A percentile compares a stretch with the other conserved stretches of the same genome.
Conservation (phyloP, 805 yeast species). For the Metschnikowia corniflorae region DNA sequence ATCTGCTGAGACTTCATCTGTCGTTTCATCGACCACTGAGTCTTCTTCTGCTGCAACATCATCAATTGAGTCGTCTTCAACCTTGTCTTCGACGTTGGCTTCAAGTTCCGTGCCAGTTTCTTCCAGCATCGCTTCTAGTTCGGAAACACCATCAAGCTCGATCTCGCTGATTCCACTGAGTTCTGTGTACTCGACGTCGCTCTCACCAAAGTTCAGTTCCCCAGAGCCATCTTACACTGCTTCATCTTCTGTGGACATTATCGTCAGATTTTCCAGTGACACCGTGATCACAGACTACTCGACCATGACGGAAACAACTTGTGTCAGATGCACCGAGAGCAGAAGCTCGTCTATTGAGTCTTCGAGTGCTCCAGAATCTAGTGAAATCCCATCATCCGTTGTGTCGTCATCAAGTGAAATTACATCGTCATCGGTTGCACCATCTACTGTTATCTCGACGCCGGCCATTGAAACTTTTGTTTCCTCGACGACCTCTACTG, state of each 20-base stretch:
- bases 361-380: too few species aligned
- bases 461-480: not conserved
- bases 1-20: not conserved
- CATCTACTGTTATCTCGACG: not conserved
- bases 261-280: slow-evolving; percentile 1
- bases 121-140: not conserved
- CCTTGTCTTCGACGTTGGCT: not conserved
- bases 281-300: slow-evolving; percentile 1
- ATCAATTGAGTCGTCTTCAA: not conserved
- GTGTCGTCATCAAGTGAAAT: not conserved
- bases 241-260: slow-evolving; percentile 1
- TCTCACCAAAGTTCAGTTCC: too few species aligned
- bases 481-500: not conserved
- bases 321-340: not conserved
- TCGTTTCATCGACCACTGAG: not conserved
- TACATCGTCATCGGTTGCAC: not conserved
- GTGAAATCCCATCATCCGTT: not conserved
- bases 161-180: not conserved
- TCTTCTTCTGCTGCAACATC: not conserved
- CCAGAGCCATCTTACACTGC: too few species aligned
- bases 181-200: not conserved
- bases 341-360: not conserved
- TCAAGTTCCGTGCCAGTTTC: not conserved
- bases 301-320: not conserved
- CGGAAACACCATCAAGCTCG: not conserved